Conservation (phyloP, 2,329 filamentous ascomycete species). For the Calycina herbarum region DNA sequence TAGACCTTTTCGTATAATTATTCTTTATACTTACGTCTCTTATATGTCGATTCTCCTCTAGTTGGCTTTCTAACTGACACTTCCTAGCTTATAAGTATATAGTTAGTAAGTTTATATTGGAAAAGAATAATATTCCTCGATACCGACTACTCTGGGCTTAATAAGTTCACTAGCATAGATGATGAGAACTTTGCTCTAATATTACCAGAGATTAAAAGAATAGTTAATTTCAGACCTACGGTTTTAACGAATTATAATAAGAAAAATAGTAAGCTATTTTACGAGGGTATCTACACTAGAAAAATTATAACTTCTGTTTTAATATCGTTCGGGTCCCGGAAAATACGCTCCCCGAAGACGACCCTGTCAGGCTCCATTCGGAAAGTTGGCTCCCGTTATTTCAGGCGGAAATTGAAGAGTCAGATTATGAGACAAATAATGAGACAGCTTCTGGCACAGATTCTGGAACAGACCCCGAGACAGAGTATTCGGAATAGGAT, state of each 20-base stretch:
- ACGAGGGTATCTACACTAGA: too few species aligned
- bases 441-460: too few species aligned
- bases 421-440: not conserved
- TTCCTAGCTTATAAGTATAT: conserved; percentile 1
- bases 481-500: too few species aligned
- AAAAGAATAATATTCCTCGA: conserved; percentile 23
- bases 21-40: too few species aligned
- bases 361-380: not conserved
- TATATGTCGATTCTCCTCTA: not conserved
- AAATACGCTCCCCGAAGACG: not conserved
- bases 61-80: not conserved
- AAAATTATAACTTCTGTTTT: too few species aligned
- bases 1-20: too few species aligned
- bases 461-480: too few species aligned
- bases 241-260: not conserved
- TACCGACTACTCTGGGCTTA: conserved; percentile 24
- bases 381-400: not conserved
- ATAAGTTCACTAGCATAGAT: conserved; percentile 23
- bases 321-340: not conserved
- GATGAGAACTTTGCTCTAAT: conserved; percentile 21
- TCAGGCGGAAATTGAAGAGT: not conserved
- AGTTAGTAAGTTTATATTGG: conserved; percentile 17
- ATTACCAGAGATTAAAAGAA: conserved; percentile 21
- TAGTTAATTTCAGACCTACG: conserved; percentile 16
- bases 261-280: too few species aligned